Conservation (phyloP, 2,329 filamentous ascomycete species). For the Diaporthe batatas region DNA sequence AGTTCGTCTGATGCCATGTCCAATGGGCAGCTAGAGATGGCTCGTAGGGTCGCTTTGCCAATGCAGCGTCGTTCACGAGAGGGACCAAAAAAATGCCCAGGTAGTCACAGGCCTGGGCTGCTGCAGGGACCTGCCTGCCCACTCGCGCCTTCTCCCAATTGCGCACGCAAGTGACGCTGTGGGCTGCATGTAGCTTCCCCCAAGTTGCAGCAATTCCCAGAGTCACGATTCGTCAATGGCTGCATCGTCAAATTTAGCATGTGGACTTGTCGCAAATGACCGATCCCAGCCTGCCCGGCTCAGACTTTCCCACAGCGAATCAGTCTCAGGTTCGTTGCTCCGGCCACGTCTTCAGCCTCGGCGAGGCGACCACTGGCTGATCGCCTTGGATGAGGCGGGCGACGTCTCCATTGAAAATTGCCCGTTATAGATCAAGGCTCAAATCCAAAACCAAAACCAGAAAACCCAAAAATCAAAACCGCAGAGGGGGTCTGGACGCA, state of each 20-base stretch:
- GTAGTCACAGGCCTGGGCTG: not conserved
- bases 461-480: not conserved
- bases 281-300: slow-evolving; percentile 28
- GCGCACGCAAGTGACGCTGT: not conserved
- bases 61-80: not conserved
- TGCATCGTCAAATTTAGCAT: slow-evolving; percentile 30
- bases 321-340: slow-evolving; percentile 21
- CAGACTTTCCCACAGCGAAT: slow-evolving; percentile 37
- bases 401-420: slow-evolving; percentile 17
- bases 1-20: slow-evolving; percentile 22
- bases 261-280: slow-evolving; percentile 35
- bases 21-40: slow-evolving; percentile 15
- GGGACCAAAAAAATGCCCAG: not conserved
- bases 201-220: slow-evolving; percentile 6
- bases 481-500: slow-evolving; percentile 7
- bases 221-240: slow-evolving; percentile 35
- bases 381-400: slow-evolving; percentile 40
- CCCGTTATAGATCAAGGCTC: slow-evolving; percentile 30
- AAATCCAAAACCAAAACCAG: not conserved
- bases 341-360: slow-evolving; percentile 41
- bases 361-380: slow-evolving; percentile 41
- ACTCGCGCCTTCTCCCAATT: not conserved
- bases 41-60: not conserved
- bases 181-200: not conserved
- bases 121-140: slow-evolving; percentile 26